These are phyloP conservation scores for Ceratopteris richardii DNA, from an alignment of 75 land plant genomes.

Conservation along the genomic window DNA sequence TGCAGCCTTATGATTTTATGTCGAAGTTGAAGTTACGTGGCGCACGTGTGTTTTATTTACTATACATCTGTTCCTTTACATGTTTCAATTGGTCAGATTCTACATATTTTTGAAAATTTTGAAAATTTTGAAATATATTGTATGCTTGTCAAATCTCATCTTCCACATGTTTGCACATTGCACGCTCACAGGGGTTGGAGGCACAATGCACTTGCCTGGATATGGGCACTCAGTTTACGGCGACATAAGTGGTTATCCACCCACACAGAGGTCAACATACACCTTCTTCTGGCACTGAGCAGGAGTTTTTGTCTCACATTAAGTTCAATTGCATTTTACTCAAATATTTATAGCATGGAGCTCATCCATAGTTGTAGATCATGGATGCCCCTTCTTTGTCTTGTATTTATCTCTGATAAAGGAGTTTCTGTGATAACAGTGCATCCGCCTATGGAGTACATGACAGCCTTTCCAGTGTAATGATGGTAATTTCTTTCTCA, in stretches of 20 bases:
- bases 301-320: no score
- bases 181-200: slow-evolving; percentile 92
- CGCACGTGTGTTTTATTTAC: no score
- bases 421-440: not conserved
- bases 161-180: slow-evolving; percentile 84
- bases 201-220: slow-evolving; percentile 79
- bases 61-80: no score
- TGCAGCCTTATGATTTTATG: no score
- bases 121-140: not conserved
- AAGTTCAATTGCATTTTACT: not conserved
- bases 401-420: not conserved
- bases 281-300: slow-evolving; percentile 18
- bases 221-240: slow-evolving; percentile 77
- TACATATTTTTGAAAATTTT: not conserved
- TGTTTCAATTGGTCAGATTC: not conserved
- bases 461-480: slow-evolving; percentile 17
- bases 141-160: slow-evolving; percentile 47
- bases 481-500: slow-evolving; percentile 23
- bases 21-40: no score
- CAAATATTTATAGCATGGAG: no score
- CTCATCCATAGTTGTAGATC: no score
- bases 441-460: slow-evolving; percentile 19
- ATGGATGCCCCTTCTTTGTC: not conserved
- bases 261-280: slow-evolving; percentile 87
- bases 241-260: slow-evolving; percentile 66